Conservation (phyloP, 176 grass and related monocot genomes). For the Lolium rigidum region DNA sequence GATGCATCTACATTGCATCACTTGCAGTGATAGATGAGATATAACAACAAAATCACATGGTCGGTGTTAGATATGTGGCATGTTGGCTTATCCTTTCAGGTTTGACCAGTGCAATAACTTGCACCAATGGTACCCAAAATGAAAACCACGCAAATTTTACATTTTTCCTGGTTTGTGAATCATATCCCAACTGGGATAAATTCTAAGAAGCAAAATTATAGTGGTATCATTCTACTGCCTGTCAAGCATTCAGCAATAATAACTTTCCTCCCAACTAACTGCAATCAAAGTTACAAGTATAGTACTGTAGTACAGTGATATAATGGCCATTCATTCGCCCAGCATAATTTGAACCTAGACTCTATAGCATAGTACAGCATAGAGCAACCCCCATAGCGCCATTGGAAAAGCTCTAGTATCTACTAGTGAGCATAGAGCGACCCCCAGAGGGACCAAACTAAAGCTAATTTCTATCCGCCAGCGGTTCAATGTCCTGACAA, state of each 20-base stretch:
- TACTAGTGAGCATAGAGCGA: neutral
- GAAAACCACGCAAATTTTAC: neutral
- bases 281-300: conserved; percentile 18
- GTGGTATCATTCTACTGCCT: neutral
- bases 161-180: neutral
- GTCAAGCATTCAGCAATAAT: neutral
- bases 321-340: neutral
- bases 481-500: neutral
- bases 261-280: neutral
- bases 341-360: conserved; percentile 18
- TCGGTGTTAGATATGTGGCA: neutral
- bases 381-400: neutral
- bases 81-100: neutral
- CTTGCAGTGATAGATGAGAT: neutral
- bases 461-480: neutral
- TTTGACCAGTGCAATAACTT: conserved; percentile 10
- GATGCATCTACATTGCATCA: neutral
- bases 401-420: neutral
- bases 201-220: conserved; percentile 13
- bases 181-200: neutral
- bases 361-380: conserved; percentile 13
- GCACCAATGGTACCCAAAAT: neutral
- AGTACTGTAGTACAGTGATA: neutral
- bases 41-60: neutral
- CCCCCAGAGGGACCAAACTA: neutral